These are phyloP conservation scores for Tulasnella sp. DNA, from an alignment of 768 basidiomycete genomes.

Conservation along the genomic window DNA sequence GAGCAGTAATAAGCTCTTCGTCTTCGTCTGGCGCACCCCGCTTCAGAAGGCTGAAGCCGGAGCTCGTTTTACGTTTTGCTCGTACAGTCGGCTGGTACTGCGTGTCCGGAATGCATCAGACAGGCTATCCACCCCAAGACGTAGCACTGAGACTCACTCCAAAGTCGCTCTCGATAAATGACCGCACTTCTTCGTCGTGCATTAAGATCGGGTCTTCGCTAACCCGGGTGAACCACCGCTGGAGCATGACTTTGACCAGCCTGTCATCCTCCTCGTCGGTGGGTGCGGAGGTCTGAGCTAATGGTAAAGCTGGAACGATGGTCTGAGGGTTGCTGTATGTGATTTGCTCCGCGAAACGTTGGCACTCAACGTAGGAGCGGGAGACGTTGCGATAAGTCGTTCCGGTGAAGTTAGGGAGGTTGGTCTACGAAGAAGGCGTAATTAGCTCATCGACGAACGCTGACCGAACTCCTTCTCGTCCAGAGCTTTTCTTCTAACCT, in stretches of 20 bases:
- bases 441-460: not conserved
- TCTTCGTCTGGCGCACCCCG: constrained; percentile 88
- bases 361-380: constrained; percentile 90
- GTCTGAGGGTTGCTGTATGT: constrained; percentile 90
- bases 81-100: constrained; percentile 73
- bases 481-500: constrained; percentile 45
- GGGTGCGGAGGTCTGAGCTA: constrained; percentile 93
- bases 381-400: constrained; percentile 89
- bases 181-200: constrained; percentile 85
- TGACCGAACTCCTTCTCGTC: not conserved
- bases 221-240: constrained; percentile 87
- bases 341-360: constrained; percentile 85
- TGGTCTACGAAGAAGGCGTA: constrained; percentile 51
- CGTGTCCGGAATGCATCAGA: not conserved
- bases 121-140: not conserved
- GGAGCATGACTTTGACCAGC: constrained; percentile 87
- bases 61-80: constrained; percentile 59
- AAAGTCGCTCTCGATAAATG: constrained; percentile 96
- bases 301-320: constrained; percentile 88
- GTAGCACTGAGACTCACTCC: constrained; percentile 41
- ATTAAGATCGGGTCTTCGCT: constrained; percentile 86
- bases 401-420: constrained; percentile 83
- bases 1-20: constrained; percentile 81
- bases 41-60: constrained; percentile 68
- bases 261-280: constrained; percentile 97